Conservation (phyloP, 176 grass and related monocot genomes). For the Eragrostis nindensis region DNA sequence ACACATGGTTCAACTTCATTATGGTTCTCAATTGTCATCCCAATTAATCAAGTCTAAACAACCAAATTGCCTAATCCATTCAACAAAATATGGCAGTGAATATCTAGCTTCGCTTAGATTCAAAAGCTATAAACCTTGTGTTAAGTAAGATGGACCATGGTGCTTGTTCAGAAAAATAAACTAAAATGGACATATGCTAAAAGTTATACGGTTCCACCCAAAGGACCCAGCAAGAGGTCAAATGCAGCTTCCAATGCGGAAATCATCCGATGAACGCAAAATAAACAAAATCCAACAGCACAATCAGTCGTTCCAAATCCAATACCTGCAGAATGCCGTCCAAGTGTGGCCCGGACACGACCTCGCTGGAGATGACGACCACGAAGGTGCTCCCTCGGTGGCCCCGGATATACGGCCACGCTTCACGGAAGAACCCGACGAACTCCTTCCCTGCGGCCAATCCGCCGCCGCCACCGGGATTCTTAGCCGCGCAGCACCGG, state of each 20-base stretch:
- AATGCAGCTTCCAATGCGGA: slow-evolving; percentile 1
- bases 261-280: neutral
- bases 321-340: slow-evolving; percentile 80
- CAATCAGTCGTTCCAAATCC: neutral
- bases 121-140: neutral
- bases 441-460: slow-evolving; percentile 50
- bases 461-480: neutral
- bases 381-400: slow-evolving; percentile 87
- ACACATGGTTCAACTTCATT: neutral
- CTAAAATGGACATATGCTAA: neutral
- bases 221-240: neutral
- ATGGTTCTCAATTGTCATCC: neutral
- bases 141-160: neutral
- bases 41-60: neutral
- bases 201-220: neutral
- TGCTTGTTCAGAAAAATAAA: neutral
- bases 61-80: neutral
- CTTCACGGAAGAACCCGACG: slow-evolving; percentile 78
- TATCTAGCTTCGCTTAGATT: neutral
- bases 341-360: slow-evolving; percentile 65
- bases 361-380: slow-evolving; percentile 82
- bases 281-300: neutral
- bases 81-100: neutral
- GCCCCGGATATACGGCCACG: slow-evolving; percentile 86
- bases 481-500: slow-evolving; percentile 40